Base-by-base conservation (phyloP, 2,329 filamentous ascomycete genomes). In the Sporothrix pseudoabietina region DNA sequence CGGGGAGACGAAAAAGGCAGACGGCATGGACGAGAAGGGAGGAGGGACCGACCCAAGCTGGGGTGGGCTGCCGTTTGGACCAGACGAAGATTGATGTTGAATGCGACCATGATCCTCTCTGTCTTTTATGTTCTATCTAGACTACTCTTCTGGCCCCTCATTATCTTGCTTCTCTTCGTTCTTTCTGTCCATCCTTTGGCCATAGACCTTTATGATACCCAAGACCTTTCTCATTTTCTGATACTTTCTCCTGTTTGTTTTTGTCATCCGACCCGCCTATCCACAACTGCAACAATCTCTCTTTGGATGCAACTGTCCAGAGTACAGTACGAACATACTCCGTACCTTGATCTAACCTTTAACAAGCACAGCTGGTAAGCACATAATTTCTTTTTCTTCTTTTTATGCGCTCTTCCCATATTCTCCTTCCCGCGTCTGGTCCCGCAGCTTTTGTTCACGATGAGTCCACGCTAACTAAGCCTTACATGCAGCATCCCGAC, bases 391-490 rank as follows among this genome's bases (percentile, higher is more conserved):
- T 8, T 55, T 14, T 49, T 14, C 14, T 49, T 4, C 3, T 19
- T n/a, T 61, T 61, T 19, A 9, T 30, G n/a, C 19, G 2, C 30
- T 41, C 26, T 26, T 26, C 26, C 26, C n/a, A 16, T 16, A 0
- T 7, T 41, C 9, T 3, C 32, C 4, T 19, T 63, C 19, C n/a
- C 19, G 3, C 5, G 39, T 63, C 6, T n/a, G 5, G 2, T 26
- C 14, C 26, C 3, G 14, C 35, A 65, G 59, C 59, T 26, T 41
- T 12, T 26, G 3, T 22, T 12, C 59, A 68, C 47, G 41, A 44
- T 41, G 22, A 47, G 35, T 68, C 22, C 26, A 68, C 61, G 63
- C 63, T 68, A 68, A 68, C 63, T 68, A 68, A 68, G 19, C 39
- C 3, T 22, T 10, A 19, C 22, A 8, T 68, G 41, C 63, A 49